phyloP scores from a whole-genome alignment of 306 rosid species.

The Pterocarpus macrocarpus region DNA sequence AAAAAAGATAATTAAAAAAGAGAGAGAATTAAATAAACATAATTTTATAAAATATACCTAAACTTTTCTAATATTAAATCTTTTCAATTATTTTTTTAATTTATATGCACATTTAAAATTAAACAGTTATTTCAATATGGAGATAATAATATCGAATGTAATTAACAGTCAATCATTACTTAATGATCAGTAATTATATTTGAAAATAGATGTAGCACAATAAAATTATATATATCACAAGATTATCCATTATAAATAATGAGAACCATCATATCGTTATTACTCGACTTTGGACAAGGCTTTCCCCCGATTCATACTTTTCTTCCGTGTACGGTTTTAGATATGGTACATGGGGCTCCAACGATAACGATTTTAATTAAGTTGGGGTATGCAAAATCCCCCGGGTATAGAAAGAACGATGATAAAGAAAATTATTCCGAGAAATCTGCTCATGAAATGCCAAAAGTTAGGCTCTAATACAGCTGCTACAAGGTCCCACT shows the following conservation, averaged over 20 bases:
- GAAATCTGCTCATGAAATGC: slow-evolving; percentile 44
- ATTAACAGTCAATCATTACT: background rate
- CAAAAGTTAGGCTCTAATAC: slow-evolving; percentile 66
- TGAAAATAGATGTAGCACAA: background rate
- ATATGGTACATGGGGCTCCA: slow-evolving; percentile 15
- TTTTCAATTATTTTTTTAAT: too few species aligned
- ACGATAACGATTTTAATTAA: slow-evolving; percentile 14
- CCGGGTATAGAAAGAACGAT: background rate
- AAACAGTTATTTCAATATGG: too few species aligned
- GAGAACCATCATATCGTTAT: background rate
- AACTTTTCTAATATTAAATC: too few species aligned
- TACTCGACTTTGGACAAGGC: background rate
- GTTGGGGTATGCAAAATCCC: slow-evolving; percentile 8
- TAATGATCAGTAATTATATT: background rate
- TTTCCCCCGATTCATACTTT: background rate
- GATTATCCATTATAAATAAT: background rate
- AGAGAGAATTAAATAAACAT: too few species aligned
- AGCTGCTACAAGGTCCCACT: slow-evolving; percentile 64
- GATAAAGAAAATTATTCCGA: background rate
- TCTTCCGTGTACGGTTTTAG: background rate
- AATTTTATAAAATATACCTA: too few species aligned
- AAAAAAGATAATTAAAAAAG: too few species aligned
- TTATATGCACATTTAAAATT: too few species aligned
- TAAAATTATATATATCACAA: background rate
- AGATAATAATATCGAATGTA: background rate